Evolutionary conservation across 192 early-diverging fungal genomes (phyloP), one percentile per base, ranked within the genome.

Genomic region (Pilaira anomala): DNA sequence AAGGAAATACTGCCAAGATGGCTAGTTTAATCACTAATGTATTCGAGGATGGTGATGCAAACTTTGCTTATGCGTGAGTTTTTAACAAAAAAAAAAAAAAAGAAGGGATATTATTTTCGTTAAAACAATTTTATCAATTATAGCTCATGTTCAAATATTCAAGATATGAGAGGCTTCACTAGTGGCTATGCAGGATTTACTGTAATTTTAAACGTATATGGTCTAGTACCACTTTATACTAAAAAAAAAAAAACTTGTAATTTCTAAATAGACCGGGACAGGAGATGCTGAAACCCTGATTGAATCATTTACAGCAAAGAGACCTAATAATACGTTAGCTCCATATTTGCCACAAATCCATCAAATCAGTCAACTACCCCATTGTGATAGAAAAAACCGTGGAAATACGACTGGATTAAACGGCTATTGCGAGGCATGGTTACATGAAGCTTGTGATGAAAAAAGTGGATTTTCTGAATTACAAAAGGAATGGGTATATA

Each of bases 171-270:
- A 19, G 69, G 69, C 8, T 71, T 50, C 26, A 71, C 69, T 3
- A 49, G 49, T 26, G 69, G 69, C 6, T 65, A 65, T 22, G 62
- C 63, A 44, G 69, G 69, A 45, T 71, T 71, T 39, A 71, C 69
- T 39, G 58, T 60, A 44, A 42, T 26, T 60, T 21, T 28, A 12
- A n/a, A 3, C 12, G 11, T 16, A 21, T 8, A 48, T 48, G 13
- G 6, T 48, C 1, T 48, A 19, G 1, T 48, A 48, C 19, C 16
- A 22, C n/a, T 21, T 24, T 9, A 3, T 2, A 54, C n/a, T 19
- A 18, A 54, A 54, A 16, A n/a, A n/a, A n/a, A n/a, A n/a, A n/a
- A n/a, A n/a, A n/a, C n/a, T n/a, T n/a, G n/a, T 28, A 3, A 8
- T 53, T 53, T 29, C 7, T 18, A 29, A 16, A 36, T 58, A 60